phyloP scores from a whole-genome alignment of 768 basidiomycete genomes.

The Auriscalpium orientale region DNA sequence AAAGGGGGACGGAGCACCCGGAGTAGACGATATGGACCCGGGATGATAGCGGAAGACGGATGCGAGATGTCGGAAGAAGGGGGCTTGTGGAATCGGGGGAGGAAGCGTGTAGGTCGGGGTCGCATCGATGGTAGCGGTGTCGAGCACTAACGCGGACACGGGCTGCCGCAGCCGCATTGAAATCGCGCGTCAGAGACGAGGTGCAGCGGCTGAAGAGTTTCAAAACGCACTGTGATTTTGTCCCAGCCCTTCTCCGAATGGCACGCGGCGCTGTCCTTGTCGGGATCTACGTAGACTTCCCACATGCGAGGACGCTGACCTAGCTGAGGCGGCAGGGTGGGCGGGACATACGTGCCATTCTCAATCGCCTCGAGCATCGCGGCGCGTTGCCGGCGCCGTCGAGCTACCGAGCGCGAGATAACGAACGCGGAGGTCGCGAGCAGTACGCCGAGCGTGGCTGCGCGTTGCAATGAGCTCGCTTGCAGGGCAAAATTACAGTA shows the following conservation, averaged over 20 bases:
- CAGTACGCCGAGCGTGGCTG: not conserved
- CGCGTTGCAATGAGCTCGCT: not conserved
- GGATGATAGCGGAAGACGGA: not conserved
- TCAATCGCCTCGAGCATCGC: not conserved
- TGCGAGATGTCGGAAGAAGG: too few relatives aligned
- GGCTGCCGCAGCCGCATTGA: not conserved
- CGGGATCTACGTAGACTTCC: not conserved
- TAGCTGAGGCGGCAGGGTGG: not conserved
- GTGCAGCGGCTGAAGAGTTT: not conserved
- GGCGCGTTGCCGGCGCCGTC: constrained; percentile 3
- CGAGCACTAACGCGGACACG: not conserved
- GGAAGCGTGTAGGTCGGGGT: too few relatives aligned
- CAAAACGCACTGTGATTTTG: not conserved
- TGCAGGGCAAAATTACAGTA: too few relatives aligned
- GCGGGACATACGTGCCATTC: not conserved
- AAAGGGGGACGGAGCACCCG: not conserved
- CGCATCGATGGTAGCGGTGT: not conserved
- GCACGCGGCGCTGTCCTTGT: not conserved
- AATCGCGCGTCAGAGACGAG: not conserved
- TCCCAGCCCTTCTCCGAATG: constrained; percentile 6
- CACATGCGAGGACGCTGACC: constrained; percentile 1
- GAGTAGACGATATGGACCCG: not conserved
- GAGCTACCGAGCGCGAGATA: constrained; percentile 3
- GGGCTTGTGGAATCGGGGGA: too few relatives aligned
- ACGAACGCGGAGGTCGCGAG: not conserved